Percentiles rank a stretch among this genome's conserved stretches.
Evolutionary conservation across 768 basidiomycete species (phyloP).

Genomic region (Inosperma sp.): DNA sequence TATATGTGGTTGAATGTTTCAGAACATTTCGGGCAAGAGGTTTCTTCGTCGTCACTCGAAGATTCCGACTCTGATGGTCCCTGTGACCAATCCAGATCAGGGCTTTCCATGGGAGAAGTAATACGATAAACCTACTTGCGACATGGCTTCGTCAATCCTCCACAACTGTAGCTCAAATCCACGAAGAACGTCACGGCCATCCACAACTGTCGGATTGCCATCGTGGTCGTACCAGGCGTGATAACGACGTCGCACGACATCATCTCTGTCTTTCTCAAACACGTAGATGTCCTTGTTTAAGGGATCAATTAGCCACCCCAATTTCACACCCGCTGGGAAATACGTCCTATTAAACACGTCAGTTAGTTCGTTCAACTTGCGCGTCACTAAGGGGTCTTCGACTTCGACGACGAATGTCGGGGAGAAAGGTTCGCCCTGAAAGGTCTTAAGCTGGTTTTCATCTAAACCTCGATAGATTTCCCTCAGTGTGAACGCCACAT

Average conservation of each 20-base stretch:
- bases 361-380: background rate
- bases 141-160: constrained; percentile 2
- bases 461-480: background rate
- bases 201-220: constrained; percentile 1
- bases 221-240: constrained; percentile 3
- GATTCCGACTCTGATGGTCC: constrained; percentile 3
- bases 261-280: constrained; percentile 3
- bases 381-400: background rate
- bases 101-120: constrained; percentile 4
- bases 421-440: background rate
- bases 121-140: constrained; percentile 3
- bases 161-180: constrained; percentile 7
- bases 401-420: background rate
- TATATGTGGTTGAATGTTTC: background rate
- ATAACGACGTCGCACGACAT: background rate
- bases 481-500: too few species aligned
- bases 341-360: background rate
- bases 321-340: constrained; percentile 4
- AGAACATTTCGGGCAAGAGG: background rate
- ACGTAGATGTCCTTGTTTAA: background rate
- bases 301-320: constrained; percentile 5
- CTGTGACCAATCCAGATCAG: constrained; percentile 5
- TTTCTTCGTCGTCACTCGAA: background rate
- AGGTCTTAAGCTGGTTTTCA: background rate
- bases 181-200: constrained; percentile 1